A percentile compares a stretch with the other conserved stretches of the same genome.
phyloP scores from a whole-genome alignment of 345 rosid genomes.

The Punica granatum region DNA sequence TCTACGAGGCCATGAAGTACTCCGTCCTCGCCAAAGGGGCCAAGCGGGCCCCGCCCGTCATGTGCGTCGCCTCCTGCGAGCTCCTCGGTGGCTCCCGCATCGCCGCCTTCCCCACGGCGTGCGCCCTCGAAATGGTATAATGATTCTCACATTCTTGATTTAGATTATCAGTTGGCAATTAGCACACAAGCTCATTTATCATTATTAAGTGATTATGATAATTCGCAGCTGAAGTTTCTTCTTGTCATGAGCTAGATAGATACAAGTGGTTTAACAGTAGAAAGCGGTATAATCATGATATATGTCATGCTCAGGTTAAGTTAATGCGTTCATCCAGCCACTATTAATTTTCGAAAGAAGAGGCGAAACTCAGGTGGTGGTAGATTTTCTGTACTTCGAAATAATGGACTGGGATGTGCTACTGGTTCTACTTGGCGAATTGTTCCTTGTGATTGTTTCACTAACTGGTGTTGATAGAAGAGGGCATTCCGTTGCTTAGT shows the following conservation, averaged over 20 bases:
- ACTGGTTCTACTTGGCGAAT: background rate
- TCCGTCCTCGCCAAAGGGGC: conserved; percentile 79
- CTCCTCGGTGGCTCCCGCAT: conserved; percentile 72
- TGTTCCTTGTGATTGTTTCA: background rate
- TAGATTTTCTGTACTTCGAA: background rate
- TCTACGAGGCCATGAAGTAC: conserved; percentile 94
- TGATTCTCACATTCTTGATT: background rate
- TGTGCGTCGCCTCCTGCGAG: conserved; percentile 91
- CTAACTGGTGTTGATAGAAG: background rate
- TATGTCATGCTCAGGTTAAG: background rate
- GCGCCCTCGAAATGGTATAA: conserved; percentile 93
- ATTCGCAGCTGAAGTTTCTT: background rate
- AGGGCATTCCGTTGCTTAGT: background rate
- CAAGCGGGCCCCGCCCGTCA: conserved; percentile 88
- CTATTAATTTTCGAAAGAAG: background rate
- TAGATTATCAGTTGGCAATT: too few relatives aligned
- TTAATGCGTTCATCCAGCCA: background rate
- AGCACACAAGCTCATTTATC: too few relatives aligned
- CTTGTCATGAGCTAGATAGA: background rate
- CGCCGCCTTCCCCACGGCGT: conserved; percentile 93
- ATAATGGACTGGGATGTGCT: too few relatives aligned
- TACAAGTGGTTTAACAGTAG: background rate
- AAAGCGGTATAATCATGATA: background rate
- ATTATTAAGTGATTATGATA: too few relatives aligned
- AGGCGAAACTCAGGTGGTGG: background rate